Evolutionary conservation across 2,329 filamentous ascomycete genomes (phyloP).

Genomic region (Sporothrix dimorphospora): DNA sequence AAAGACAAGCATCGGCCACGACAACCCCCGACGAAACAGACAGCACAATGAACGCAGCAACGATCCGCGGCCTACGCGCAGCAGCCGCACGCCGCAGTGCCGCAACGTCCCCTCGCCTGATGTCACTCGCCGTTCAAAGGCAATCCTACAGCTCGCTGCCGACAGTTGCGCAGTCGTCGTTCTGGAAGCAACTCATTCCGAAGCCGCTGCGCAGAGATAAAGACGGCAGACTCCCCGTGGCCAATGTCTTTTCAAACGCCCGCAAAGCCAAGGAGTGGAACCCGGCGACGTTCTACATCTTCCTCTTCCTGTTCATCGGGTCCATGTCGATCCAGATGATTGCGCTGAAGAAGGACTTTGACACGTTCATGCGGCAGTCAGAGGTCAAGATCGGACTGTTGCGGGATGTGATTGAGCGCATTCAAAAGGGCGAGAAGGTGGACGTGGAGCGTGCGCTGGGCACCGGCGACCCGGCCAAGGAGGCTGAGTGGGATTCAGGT

Average conservation of each 20-base stretch:
- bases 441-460: slow-evolving; percentile 84
- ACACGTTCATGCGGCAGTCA: slow-evolving; percentile 72
- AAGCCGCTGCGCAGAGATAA: slow-evolving; percentile 60
- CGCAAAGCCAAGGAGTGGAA: slow-evolving; percentile 70
- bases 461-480: slow-evolving; percentile 72
- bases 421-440: slow-evolving; percentile 74
- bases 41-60: not conserved
- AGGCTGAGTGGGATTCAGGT: slow-evolving; percentile 89
- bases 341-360: slow-evolving; percentile 73
- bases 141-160: slow-evolving; percentile 35
- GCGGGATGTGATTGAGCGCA: slow-evolving; percentile 71
- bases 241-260: slow-evolving; percentile 39
- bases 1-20: not conserved
- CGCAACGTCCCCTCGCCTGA: not conserved
- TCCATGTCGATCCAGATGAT: slow-evolving; percentile 96
- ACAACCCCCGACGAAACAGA: not conserved
- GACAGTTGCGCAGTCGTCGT: slow-evolving; percentile 47
- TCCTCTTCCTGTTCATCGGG: slow-evolving; percentile 84
- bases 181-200: slow-evolving; percentile 73
- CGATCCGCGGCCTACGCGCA: not conserved
- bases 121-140: not conserved
- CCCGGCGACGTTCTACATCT: slow-evolving; percentile 79
- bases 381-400: slow-evolving; percentile 78
- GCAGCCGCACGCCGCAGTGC: not conserved
- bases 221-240: slow-evolving; percentile 44